Evolutionary conservation across 345 rosid species (phyloP).

Genomic region (Eucalyptus leucophloia): DNA sequence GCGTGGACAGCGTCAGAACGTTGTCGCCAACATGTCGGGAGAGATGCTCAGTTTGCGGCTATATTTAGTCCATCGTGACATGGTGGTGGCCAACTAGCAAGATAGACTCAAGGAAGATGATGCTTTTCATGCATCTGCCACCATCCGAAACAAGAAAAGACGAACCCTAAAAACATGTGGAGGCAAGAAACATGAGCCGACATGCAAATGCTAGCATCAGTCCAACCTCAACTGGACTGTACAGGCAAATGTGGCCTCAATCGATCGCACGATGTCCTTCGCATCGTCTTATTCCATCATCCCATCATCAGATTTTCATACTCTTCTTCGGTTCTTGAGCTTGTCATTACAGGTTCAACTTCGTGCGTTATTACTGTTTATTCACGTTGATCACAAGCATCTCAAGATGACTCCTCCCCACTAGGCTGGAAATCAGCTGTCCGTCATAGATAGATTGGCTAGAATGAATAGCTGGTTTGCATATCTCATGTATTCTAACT

Average conservation of each 20-base stretch:
- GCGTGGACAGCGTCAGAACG: not conserved
- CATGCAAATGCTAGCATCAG: not conserved
- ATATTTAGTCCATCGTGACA: not conserved
- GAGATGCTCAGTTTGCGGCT: not conserved
- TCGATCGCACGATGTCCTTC: not conserved
- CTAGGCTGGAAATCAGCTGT: not conserved
- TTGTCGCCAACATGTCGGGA: not conserved
- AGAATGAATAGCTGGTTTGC: not conserved
- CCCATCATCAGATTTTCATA: not conserved
- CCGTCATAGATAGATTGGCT: not conserved
- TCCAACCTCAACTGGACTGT: not conserved
- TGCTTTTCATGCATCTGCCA: not conserved
- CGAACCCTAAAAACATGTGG: not conserved
- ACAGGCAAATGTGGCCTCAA: not conserved
- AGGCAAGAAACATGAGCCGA: not conserved
- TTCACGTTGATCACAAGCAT: not conserved
- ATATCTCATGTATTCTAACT: not conserved
- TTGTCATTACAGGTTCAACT: not conserved
- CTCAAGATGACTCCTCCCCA: not conserved
- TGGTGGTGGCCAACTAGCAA: not conserved
- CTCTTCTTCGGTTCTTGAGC: not conserved
- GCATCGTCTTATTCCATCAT: not conserved
- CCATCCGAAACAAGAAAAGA: not conserved
- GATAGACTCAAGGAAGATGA: not conserved
- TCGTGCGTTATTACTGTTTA: not conserved